Conservation (phyloP, 225 moss, liverwort and hornwort species). For the Marchantia paleacea region DNA sequence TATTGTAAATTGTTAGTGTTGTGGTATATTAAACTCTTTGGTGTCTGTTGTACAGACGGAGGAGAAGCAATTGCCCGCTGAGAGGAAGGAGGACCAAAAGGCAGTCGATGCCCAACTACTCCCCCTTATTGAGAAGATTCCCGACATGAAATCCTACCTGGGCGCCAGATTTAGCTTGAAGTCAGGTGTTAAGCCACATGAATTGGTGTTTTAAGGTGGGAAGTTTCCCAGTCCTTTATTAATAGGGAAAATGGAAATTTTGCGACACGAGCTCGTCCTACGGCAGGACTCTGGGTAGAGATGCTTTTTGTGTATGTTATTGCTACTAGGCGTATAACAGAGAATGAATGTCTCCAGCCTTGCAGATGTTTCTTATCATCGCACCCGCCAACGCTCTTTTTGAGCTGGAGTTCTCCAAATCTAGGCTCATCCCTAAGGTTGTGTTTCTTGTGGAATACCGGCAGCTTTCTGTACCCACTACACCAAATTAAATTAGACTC, state of each 20-base stretch:
- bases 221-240: background rate
- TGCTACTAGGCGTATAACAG: background rate
- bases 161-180: slow-evolving; percentile 71
- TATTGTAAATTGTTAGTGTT: background rate
- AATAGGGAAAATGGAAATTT: background rate
- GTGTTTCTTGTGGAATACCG: background rate
- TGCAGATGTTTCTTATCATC: background rate
- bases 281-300: slow-evolving; percentile 4
- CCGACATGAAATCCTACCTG: slow-evolving; percentile 61
- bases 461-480: background rate
- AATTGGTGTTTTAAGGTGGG: slow-evolving; percentile 53
- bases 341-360: slow-evolving; percentile 2
- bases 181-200: slow-evolving; percentile 80
- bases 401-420: background rate
- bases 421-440: background rate
- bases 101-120: slow-evolving; percentile 49
- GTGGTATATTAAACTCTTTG: background rate
- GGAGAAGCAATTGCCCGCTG: slow-evolving; percentile 42
- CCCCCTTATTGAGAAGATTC: slow-evolving; percentile 52
- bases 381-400: background rate
- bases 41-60: slow-evolving; percentile 37
- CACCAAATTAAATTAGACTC: background rate
- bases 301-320: background rate
- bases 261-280: background rate
- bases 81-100: slow-evolving; percentile 76